These are phyloP conservation scores for Phytophthora sp. DNA, from an alignment of 352 stramenopile genomes.

Conservation along the genomic window DNA sequence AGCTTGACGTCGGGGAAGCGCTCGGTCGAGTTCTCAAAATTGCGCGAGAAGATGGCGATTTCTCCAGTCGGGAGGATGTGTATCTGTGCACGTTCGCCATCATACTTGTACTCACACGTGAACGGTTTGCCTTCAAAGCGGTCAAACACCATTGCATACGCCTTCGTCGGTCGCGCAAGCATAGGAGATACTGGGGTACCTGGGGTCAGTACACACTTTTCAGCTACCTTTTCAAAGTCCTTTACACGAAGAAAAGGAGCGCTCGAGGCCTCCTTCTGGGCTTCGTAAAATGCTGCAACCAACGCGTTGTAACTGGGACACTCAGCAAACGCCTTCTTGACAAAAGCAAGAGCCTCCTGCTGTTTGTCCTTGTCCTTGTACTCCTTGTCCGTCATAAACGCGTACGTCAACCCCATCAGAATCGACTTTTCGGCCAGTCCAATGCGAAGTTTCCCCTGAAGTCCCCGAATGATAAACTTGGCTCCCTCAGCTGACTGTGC, in stretches of 20 bases:
- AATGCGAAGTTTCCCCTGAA: conserved; percentile 99
- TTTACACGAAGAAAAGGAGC: conserved; percentile 54
- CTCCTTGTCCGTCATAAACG: conserved; percentile 91
- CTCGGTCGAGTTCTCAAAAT: conserved; percentile 97
- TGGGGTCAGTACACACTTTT: conserved; percentile 91
- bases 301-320: conserved; percentile 97
- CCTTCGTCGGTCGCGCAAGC: conserved; percentile 98
- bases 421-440: conserved; percentile 98
- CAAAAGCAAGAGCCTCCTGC: conserved; percentile 88
- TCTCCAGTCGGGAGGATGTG: conserved; percentile 90
- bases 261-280: conserved; percentile 49
- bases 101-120: conserved; percentile 99
- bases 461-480: conserved; percentile 98
- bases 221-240: conserved; percentile 64
- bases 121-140: conserved; percentile 96
- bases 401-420: conserved; percentile 96
- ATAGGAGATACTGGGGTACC: conserved; percentile 99
- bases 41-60: conserved; percentile 98
- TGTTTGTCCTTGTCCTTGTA: conserved; percentile 85
- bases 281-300: conserved; percentile 86
- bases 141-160: conserved; percentile 96
- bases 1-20: conserved; percentile 95
- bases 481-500: conserved; percentile 82
- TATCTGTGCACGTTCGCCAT: conserved; percentile 97
- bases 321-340: conserved; percentile 99